These are phyloP conservation scores for Trichoderma reesei DNA, from an alignment of 495 filamentous ascomycete species.

Conservation along the genomic window DNA sequence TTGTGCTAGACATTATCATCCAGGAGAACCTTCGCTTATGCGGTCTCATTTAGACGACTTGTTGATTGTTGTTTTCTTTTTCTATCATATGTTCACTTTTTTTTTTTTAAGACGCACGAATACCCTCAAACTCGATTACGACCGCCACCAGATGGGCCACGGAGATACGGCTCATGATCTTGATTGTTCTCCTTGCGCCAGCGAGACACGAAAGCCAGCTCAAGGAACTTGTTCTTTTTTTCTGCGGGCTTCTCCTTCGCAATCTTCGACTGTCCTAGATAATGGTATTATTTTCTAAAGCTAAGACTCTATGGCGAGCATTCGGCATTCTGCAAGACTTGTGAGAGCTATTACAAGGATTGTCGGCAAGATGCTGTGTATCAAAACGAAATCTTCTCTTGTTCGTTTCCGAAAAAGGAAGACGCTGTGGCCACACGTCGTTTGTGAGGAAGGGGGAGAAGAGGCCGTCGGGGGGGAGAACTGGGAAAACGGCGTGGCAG, in stretches of 20 bases:
- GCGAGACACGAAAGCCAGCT: constrained; percentile 5
- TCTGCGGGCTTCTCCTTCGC: constrained; percentile 1
- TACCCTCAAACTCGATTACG: constrained; percentile 15
- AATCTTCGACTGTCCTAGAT: constrained; percentile 6
- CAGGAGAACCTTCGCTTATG: constrained; percentile 98
- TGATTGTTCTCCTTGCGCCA: constrained; percentile 11
- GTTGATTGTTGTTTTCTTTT: neutral
- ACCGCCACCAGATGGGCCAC: constrained; percentile 10
- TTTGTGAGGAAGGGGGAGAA: too few relatives aligned
- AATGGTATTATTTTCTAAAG: constrained; percentile 2
- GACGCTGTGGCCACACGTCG: neutral
- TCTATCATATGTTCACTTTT: too few relatives aligned
- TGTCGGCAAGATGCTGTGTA: constrained; percentile 8
- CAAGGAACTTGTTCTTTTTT: constrained; percentile 3
- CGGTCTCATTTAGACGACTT: constrained; percentile 73
- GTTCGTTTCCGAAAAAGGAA: neutral
- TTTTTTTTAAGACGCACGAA: constrained; percentile 12
- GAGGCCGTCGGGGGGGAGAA: neutral
- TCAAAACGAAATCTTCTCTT: neutral
- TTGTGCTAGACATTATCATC: constrained; percentile 84
- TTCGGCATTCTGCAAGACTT: constrained; percentile 5
- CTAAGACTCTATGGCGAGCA: constrained; percentile 2
- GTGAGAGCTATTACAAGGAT: constrained; percentile 6
- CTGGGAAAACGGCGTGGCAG: constrained; percentile 3
- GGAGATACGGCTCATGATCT: constrained; percentile 15